phyloP scores from a whole-genome alignment of 805 yeast genomes.

The Candida vaughaniae region DNA sequence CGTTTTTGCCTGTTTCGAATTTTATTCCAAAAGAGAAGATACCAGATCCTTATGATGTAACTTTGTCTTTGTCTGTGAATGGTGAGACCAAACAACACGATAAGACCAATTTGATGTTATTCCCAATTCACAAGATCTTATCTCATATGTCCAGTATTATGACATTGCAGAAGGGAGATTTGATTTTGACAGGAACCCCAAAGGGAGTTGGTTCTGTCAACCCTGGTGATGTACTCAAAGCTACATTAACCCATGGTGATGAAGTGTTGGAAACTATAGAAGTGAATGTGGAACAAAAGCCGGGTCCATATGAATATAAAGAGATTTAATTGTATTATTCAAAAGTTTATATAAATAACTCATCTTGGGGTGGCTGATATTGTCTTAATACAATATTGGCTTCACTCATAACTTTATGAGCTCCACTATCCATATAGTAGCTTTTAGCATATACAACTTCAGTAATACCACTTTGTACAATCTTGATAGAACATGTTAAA shows the following conservation, averaged over 20 bases:
- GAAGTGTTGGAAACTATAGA: slow-evolving; percentile 53
- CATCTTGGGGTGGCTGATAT: slow-evolving; percentile 41
- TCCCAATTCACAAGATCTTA: slow-evolving; percentile 78
- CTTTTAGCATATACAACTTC: slow-evolving; percentile 93
- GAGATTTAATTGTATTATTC: slow-evolving; percentile 24
- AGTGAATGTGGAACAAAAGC: slow-evolving; percentile 52
- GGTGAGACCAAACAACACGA: slow-evolving; percentile 72
- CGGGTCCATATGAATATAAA: slow-evolving; percentile 43
- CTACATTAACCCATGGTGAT: slow-evolving; percentile 59
- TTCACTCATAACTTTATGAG: slow-evolving; percentile 65
- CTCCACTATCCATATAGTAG: slow-evolving; percentile 86
- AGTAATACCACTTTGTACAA: slow-evolving; percentile 85
- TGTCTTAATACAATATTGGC: slow-evolving; percentile 72
- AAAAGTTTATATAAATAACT: slow-evolving; percentile 28
- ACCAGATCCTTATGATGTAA: slow-evolving; percentile 71
- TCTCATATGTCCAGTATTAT: slow-evolving; percentile 82
- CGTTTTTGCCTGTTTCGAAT: slow-evolving; percentile 84
- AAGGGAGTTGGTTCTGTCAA: slow-evolving; percentile 87
- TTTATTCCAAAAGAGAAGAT: slow-evolving; percentile 66
- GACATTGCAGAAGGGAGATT: slow-evolving; percentile 89
- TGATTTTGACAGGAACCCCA: slow-evolving; percentile 94
- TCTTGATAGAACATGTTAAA: slow-evolving; percentile 90
- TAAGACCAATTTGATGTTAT: slow-evolving; percentile 78
- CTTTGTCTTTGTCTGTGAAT: slow-evolving; percentile 64
- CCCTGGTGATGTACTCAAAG: slow-evolving; percentile 78